phyloP scores from a whole-genome alignment of 768 basidiomycete species.

The Strobilomyces confusus region DNA sequence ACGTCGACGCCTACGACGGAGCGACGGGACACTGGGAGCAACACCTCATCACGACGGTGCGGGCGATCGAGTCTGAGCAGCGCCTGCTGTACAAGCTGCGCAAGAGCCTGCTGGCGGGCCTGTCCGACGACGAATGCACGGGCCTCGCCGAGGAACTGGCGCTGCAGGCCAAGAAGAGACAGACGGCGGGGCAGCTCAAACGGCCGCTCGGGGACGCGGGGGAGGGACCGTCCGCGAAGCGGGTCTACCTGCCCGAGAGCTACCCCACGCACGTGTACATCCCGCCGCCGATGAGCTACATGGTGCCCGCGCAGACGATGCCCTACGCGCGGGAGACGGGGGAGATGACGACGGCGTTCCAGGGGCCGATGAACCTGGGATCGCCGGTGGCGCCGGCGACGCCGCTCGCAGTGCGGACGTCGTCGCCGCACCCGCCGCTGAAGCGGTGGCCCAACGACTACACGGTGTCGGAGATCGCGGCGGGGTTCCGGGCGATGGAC shows the following conservation, averaged over 20 bases:
- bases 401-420: constrained; percentile 20
- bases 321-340: constrained; percentile 21
- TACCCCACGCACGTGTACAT: constrained; percentile 31
- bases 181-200: constrained; percentile 19
- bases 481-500: constrained; percentile 54
- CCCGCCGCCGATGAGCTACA: constrained; percentile 25
- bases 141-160: constrained; percentile 54
- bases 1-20: constrained; percentile 58
- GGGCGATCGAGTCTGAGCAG: constrained; percentile 56
- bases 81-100: constrained; percentile 59
- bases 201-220: constrained; percentile 21
- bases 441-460: constrained; percentile 80
- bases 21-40: constrained; percentile 62
- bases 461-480: constrained; percentile 60
- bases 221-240: constrained; percentile 27
- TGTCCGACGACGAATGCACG: constrained; percentile 54
- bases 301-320: constrained; percentile 27
- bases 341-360: constrained; percentile 19
- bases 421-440: constrained; percentile 55
- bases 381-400: constrained; percentile 17
- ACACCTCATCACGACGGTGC: constrained; percentile 55
- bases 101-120: constrained; percentile 53
- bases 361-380: constrained; percentile 14
- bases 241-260: constrained; percentile 26
- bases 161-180: constrained; percentile 36